Percentiles rank a stretch among this genome's conserved stretches.
Evolutionary conservation across 495 filamentous ascomycete genomes (phyloP).

Genomic region (Lophiostoma macrostomum): DNA sequence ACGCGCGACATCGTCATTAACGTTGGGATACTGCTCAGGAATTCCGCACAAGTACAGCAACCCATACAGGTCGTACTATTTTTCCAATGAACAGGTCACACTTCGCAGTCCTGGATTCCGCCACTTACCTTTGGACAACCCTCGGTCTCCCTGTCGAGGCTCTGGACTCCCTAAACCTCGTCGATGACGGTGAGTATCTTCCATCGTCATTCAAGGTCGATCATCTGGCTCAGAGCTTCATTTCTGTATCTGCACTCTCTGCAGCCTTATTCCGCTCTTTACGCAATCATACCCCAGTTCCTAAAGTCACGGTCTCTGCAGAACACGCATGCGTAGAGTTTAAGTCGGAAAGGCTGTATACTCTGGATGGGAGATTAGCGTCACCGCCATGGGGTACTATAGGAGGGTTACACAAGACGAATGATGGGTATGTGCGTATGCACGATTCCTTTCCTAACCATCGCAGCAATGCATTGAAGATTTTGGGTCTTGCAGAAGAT

Average conservation of each 20-base stretch:
- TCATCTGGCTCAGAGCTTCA: slow-evolving; percentile 46
- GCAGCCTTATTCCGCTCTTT: slow-evolving; percentile 42
- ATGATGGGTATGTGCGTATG: slow-evolving; percentile 48
- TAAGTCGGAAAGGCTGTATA: slow-evolving; percentile 46
- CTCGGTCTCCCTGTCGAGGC: slow-evolving; percentile 28
- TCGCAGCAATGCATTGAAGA: slow-evolving; percentile 38
- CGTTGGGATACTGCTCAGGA: too few species aligned
- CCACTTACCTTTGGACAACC: slow-evolving; percentile 28
- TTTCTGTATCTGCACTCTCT: slow-evolving; percentile 44
- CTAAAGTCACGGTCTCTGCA: slow-evolving; percentile 38
- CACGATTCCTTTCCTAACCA: slow-evolving; percentile 48
- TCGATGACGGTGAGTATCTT: slow-evolving; percentile 27
- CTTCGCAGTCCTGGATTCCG: slow-evolving; percentile 26
- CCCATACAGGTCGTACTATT: too few species aligned
- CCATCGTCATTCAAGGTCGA: slow-evolving; percentile 48
- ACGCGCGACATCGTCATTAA: too few species aligned
- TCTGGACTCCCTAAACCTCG: slow-evolving; percentile 18
- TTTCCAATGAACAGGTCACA: slow-evolving; percentile 15
- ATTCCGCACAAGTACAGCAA: too few species aligned
- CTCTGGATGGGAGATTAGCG: slow-evolving; percentile 34
- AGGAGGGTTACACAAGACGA: slow-evolving; percentile 45
- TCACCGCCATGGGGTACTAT: slow-evolving; percentile 41
- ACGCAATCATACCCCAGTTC: slow-evolving; percentile 25
- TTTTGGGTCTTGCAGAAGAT: slow-evolving; percentile 36
- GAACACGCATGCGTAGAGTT: slow-evolving; percentile 47